Percentiles rank a stretch among this genome's conserved stretches.
phyloP scores from a whole-genome alignment of 257 asterid species.

The Nicotiana benthamiana region DNA sequence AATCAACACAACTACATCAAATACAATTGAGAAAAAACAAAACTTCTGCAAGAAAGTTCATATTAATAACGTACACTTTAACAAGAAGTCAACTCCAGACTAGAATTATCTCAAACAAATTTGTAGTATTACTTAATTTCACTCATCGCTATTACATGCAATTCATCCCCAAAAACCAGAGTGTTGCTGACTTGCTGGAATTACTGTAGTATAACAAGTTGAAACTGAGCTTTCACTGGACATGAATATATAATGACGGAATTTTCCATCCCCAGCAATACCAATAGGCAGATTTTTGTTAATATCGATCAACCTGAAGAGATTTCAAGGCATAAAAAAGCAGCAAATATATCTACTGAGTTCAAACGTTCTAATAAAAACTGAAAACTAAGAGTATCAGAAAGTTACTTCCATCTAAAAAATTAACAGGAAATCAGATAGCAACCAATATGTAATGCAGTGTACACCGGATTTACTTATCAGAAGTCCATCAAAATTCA shows the following conservation, averaged over 20 bases:
- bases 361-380: not conserved
- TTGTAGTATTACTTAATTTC: not conserved
- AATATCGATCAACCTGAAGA: not conserved
- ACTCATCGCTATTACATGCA: not conserved
- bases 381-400: not conserved
- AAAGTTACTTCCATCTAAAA: not conserved
- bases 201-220: not conserved
- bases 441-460: not conserved
- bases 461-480: not conserved
- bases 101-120: not conserved
- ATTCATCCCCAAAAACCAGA: not conserved
- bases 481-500: constrained; percentile 25
- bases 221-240: not conserved
- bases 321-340: not conserved
- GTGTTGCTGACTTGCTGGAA: not conserved
- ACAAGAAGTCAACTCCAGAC: not conserved
- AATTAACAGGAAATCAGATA: not conserved
- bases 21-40: not conserved
- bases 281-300: not conserved
- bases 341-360: not conserved
- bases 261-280: not conserved
- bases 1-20: not conserved
- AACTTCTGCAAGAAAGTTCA: not conserved
- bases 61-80: not conserved
- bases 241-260: not conserved